Conservation (phyloP, 2,329 filamentous ascomycete species). For the Magnaporthales sp. region DNA sequence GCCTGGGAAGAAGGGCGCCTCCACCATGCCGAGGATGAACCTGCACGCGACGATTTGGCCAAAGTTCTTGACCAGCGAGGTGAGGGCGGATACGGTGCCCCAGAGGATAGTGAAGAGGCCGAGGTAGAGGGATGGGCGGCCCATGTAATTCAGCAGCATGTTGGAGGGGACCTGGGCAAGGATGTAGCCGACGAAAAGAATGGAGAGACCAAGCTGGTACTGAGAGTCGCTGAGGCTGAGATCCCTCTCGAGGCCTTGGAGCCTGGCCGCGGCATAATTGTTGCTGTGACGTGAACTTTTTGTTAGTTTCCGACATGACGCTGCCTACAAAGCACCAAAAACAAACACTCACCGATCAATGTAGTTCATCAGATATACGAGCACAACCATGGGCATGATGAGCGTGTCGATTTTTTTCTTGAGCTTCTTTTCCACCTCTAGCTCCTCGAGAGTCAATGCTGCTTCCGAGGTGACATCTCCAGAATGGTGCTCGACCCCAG, state of each 20-base stretch:
- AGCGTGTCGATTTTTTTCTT: constrained; percentile 52
- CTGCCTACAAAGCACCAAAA: neutral
- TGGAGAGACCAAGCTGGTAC: constrained; percentile 11
- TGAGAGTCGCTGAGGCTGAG: neutral
- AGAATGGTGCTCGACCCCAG: neutral
- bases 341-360: constrained; percentile 30
- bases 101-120: constrained; percentile 6
- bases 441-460: neutral
- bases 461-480: neutral
- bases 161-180: constrained; percentile 12
- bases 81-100: constrained; percentile 7
- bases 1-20: constrained; percentile 37
- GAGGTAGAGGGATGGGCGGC: constrained; percentile 7
- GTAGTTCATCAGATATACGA: constrained; percentile 61
- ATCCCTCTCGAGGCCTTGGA: neutral
- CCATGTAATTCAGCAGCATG: constrained; percentile 6
- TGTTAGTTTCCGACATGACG: neutral
- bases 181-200: constrained; percentile 13
- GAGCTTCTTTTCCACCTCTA: constrained; percentile 39
- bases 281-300: neutral
- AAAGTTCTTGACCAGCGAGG: neutral
- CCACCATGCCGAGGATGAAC: constrained; percentile 37
- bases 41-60: constrained; percentile 20
- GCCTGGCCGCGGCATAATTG: constrained; percentile 5
- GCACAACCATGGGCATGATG: constrained; percentile 50